These are phyloP conservation scores for Cladosporium velox DNA, from an alignment of 2,329 filamentous ascomycete genomes.

Conservation along the genomic window DNA sequence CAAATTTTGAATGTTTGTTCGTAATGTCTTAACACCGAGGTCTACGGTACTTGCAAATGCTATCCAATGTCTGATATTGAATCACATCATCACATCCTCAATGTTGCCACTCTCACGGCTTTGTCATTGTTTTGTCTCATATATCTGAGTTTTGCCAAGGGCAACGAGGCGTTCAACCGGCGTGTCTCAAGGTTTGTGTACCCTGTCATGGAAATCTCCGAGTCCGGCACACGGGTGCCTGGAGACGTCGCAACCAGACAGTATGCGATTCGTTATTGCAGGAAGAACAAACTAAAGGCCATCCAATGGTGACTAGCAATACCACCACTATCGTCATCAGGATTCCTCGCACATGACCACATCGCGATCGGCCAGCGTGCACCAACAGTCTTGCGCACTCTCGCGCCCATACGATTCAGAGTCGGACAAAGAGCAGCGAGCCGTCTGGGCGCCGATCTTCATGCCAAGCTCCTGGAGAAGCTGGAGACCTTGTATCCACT, in stretches of 20 bases:
- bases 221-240: background rate
- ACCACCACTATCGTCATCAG: background rate
- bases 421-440: background rate
- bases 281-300: background rate
- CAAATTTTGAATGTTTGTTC: slow-evolving; percentile 4
- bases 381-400: background rate
- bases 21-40: slow-evolving; percentile 19
- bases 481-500: slow-evolving; percentile 14
- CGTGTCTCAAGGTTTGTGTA: background rate
- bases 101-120: background rate
- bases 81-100: background rate
- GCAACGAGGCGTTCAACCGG: slow-evolving; percentile 5
- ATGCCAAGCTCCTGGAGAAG: slow-evolving; percentile 13
- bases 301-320: background rate
- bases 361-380: background rate
- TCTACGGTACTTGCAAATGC: slow-evolving; percentile 19
- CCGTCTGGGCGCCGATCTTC: slow-evolving; percentile 8
- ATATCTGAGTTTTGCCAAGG: background rate
- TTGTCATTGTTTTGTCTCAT: slow-evolving; percentile 2
- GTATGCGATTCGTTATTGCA: background rate
- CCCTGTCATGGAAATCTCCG: slow-evolving; percentile 11
- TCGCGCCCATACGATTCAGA: background rate
- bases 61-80: slow-evolving; percentile 16
- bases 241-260: background rate
- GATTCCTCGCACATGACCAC: slow-evolving; percentile 5